Percentiles rank a stretch among this genome's conserved stretches.
These are phyloP conservation scores for Hydrangea macrophylla DNA, from an alignment of 148 eudicot genomes.

Conservation along the genomic window DNA sequence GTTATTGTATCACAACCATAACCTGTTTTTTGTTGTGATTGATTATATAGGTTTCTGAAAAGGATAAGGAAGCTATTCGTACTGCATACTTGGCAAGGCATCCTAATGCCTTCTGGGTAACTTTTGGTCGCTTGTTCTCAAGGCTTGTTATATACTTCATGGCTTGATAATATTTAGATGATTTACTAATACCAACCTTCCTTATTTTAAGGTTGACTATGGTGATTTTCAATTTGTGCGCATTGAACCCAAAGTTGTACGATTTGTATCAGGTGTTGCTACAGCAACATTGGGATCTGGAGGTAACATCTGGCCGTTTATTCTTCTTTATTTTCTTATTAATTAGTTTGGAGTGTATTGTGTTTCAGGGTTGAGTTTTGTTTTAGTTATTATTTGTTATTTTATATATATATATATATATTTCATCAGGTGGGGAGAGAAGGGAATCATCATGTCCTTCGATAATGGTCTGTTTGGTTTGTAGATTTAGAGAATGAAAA, in stretches of 20 bases:
- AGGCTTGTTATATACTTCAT: background rate
- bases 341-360: too few relatives aligned
- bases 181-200: slow-evolving; percentile 14
- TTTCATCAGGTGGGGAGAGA: too few relatives aligned
- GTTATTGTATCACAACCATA: background rate
- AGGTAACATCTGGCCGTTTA: slow-evolving; percentile 33
- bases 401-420: too few relatives aligned
- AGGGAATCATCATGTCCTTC: too few relatives aligned
- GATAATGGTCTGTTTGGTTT: too few relatives aligned
- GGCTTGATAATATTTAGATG: slow-evolving; percentile 1
- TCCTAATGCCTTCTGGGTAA: slow-evolving; percentile 95
- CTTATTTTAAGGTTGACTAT: slow-evolving; percentile 75
- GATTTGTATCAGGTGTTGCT: slow-evolving; percentile 93
- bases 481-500: too few relatives aligned
- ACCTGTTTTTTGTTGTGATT: background rate
- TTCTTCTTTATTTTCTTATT: too few relatives aligned
- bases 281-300: slow-evolving; percentile 94
- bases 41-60: slow-evolving; percentile 54
- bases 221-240: slow-evolving; percentile 93
- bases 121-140: slow-evolving; percentile 2
- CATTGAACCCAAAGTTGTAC: slow-evolving; percentile 79
- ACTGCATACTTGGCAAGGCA: slow-evolving; percentile 78
- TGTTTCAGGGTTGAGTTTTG: too few relatives aligned
- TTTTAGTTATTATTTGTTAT: too few relatives aligned
- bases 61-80: slow-evolving; percentile 58